Conservation (phyloP, 2,329 filamentous ascomycete genomes). For the Coleophoma cylindrospora region DNA sequence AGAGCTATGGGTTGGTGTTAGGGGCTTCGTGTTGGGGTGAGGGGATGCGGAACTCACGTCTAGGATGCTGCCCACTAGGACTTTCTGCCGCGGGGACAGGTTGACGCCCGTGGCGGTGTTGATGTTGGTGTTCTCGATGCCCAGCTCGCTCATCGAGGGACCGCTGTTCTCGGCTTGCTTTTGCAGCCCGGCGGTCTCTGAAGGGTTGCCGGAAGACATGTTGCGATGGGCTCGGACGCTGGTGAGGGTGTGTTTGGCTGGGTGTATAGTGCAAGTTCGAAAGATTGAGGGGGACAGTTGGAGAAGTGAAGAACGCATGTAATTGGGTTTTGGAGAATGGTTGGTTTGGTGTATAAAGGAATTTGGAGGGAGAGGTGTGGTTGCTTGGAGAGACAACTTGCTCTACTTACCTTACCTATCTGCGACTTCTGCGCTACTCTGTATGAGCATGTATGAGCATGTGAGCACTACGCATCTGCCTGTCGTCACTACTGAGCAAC, state of each 20-base stretch:
- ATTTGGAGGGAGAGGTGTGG: not conserved
- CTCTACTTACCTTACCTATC: not conserved
- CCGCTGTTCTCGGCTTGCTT: conserved; percentile 6
- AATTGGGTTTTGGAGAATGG: not conserved
- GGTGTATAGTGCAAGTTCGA: conserved; percentile 1
- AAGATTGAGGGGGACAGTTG: not conserved
- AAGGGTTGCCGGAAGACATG: conserved; percentile 25
- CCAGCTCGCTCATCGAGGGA: conserved; percentile 23
- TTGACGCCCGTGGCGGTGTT: conserved; percentile 44
- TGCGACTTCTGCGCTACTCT: too few relatives aligned
- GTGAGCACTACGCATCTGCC: too few relatives aligned
- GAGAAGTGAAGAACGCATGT: conserved; percentile 7
- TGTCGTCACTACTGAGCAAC: not conserved
- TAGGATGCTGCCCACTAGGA: conserved; percentile 51
- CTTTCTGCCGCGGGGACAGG: conserved; percentile 43
- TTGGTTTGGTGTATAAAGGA: not conserved
- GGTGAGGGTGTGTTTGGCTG: not conserved
- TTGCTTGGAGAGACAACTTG: not conserved
- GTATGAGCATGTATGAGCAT: too few relatives aligned
- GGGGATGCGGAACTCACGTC: conserved; percentile 32
- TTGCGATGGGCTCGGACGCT: not conserved
- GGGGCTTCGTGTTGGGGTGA: too few relatives aligned
- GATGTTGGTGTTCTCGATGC: conserved; percentile 49
- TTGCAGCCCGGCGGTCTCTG: conserved; percentile 22
- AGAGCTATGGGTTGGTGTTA: conserved; percentile 35